Percentiles rank a stretch among this genome's conserved stretches.
These are phyloP conservation scores for Geosmithia putterillii DNA, from an alignment of 2,329 filamentous ascomycete genomes.

Conservation along the genomic window DNA sequence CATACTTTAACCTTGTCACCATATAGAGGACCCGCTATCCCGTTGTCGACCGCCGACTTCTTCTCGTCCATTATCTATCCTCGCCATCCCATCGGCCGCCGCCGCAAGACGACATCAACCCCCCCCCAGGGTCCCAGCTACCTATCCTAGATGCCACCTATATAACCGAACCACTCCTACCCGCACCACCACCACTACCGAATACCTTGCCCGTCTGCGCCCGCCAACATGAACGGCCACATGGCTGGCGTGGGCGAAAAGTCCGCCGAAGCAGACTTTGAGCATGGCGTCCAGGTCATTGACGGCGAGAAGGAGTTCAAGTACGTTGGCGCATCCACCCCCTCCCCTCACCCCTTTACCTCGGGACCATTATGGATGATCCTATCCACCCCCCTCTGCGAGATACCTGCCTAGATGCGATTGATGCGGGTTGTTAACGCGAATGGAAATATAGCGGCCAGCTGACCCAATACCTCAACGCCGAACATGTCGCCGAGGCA, in stretches of 20 bases:
- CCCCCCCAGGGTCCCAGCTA: too few relatives aligned
- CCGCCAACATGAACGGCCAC: constrained; percentile 58
- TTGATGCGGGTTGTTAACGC: too few relatives aligned
- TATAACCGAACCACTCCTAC: neutral
- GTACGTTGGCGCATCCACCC: constrained; percentile 36
- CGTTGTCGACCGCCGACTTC: too few relatives aligned
- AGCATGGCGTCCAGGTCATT: constrained; percentile 93
- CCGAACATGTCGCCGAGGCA: constrained; percentile 69
- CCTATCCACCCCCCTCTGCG: too few relatives aligned
- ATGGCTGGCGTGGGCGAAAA: constrained; percentile 62
- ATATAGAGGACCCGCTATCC: too few relatives aligned
- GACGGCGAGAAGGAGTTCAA: constrained; percentile 91
- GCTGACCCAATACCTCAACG: constrained; percentile 69
- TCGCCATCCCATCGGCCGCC: neutral
- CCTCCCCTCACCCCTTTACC: neutral
- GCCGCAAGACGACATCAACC: neutral
- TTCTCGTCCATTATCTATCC: neutral
- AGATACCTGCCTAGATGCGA: too few relatives aligned
- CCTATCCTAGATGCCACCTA: neutral
- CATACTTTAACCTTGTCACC: neutral
- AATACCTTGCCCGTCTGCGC: neutral
- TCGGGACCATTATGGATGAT: constrained; percentile 3
- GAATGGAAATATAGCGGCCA: constrained; percentile 41
- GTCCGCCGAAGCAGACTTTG: constrained; percentile 56
- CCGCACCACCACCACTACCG: neutral